phyloP scores from a whole-genome alignment of 2,329 filamentous ascomycete species.

The Aschersonia sp. region DNA sequence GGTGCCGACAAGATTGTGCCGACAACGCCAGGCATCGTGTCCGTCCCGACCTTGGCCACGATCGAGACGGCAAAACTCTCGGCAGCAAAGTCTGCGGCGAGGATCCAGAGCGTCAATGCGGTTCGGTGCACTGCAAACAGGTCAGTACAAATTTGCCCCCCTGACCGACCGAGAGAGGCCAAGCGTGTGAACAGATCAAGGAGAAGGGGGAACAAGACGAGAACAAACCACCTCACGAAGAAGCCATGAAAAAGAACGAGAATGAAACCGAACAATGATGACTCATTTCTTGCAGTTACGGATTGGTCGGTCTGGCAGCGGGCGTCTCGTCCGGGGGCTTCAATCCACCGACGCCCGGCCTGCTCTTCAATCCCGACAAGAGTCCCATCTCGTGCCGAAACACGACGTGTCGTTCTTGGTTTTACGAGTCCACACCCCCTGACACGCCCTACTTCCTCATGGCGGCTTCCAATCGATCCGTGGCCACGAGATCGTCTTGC shows the following conservation, averaged over 20 bases:
- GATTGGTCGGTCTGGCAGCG: conserved; percentile 19
- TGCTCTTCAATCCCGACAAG: conserved; percentile 15
- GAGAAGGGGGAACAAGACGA: too few species aligned
- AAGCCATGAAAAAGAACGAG: too few species aligned
- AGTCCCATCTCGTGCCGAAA: conserved; percentile 17
- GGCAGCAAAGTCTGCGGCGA: conserved; percentile 1
- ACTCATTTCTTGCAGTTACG: conserved; percentile 16
- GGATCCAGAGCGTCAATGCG: conserved; percentile 11
- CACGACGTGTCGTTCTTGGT: conserved; percentile 18
- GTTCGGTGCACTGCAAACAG: conserved; percentile 27
- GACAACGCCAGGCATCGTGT: conserved; percentile 17
- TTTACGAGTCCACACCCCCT: conserved; percentile 17
- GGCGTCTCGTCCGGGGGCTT: conserved; percentile 4
- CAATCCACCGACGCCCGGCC: conserved; percentile 14
- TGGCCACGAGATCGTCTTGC: conserved; percentile 16
- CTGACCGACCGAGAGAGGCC: too few species aligned
- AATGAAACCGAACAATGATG: not conserved
- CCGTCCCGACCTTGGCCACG: conserved; percentile 20
- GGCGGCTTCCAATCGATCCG: conserved; percentile 17
- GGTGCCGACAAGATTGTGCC: conserved; percentile 17
- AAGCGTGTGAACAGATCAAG: too few species aligned
- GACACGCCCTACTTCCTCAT: conserved; percentile 6
- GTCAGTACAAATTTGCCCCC: conserved; percentile 7
- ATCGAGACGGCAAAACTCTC: conserved; percentile 17
- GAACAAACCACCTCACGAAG: too few species aligned